phyloP scores from a whole-genome alignment of 495 filamentous ascomycete species.

The Penicillium paradoxum region DNA sequence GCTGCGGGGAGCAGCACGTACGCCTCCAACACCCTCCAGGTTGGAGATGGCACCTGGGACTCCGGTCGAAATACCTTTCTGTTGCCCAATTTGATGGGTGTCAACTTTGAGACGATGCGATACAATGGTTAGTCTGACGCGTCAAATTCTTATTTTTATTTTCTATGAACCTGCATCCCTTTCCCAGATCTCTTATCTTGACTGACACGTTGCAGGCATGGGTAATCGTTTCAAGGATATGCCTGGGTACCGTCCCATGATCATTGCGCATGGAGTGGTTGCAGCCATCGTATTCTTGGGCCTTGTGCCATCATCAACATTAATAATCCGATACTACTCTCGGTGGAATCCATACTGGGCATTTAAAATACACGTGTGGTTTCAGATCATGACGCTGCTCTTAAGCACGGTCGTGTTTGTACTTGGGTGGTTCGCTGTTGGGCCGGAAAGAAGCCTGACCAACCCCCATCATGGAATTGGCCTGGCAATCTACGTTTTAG shows the following conservation, averaged over 20 bases:
- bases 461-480: slow-evolving; percentile 97
- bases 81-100: slow-evolving; percentile 75
- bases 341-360: slow-evolving; percentile 57
- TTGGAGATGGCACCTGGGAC: slow-evolving; percentile 94
- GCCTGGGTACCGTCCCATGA: slow-evolving; percentile 69
- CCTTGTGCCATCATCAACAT: slow-evolving; percentile 71
- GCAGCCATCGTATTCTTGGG: slow-evolving; percentile 84
- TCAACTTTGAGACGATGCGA: slow-evolving; percentile 91
- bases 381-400: slow-evolving; percentile 66
- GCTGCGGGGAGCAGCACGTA: slow-evolving; percentile 80
- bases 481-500: slow-evolving; percentile 77
- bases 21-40: slow-evolving; percentile 72
- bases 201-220: slow-evolving; percentile 60
- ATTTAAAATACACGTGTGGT: slow-evolving; percentile 76
- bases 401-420: slow-evolving; percentile 27
- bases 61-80: slow-evolving; percentile 77
- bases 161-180: background rate
- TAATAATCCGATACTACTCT: slow-evolving; percentile 71
- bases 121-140: slow-evolving; percentile 70
- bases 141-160: background rate
- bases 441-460: slow-evolving; percentile 63
- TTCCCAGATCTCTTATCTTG: background rate
- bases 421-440: slow-evolving; percentile 29
- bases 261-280: slow-evolving; percentile 78
- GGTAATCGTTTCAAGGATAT: slow-evolving; percentile 78